A percentile compares a stretch with the other conserved stretches of the same genome.
phyloP scores from a whole-genome alignment of 352 stramenopile species.

The Pythium oligandrum region DNA sequence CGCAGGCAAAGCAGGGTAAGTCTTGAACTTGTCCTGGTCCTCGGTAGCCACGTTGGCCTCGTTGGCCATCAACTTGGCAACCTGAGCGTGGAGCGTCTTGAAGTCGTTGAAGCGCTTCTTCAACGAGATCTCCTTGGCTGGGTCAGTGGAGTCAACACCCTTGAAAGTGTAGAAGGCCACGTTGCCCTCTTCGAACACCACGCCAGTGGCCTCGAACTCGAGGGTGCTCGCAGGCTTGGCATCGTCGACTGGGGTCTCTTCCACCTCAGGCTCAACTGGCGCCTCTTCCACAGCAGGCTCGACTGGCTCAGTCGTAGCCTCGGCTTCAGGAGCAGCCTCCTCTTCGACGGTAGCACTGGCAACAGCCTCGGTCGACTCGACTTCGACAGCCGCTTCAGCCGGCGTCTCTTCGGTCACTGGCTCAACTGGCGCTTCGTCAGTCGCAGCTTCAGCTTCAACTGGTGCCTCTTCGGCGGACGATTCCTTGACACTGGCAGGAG shows the following conservation, averaged over 20 bases:
- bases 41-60: conserved; percentile 40
- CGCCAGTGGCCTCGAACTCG: conserved; percentile 34
- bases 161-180: conserved; percentile 65
- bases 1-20: conserved; percentile 51
- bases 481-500: no score
- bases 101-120: conserved; percentile 79
- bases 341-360: conserved; percentile 18
- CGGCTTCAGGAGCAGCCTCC: conserved; percentile 14
- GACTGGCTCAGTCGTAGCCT: conserved; percentile 7
- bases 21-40: conserved; percentile 48
- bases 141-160: conserved; percentile 32
- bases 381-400: background rate
- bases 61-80: conserved; percentile 52
- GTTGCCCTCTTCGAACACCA: conserved; percentile 44
- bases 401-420: background rate
- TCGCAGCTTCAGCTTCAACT: conserved; percentile 16
- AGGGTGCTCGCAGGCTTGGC: conserved; percentile 16
- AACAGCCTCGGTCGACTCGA: conserved; percentile 6
- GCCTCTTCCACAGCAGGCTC: conserved; percentile 8
- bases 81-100: conserved; percentile 48
- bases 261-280: conserved; percentile 8
- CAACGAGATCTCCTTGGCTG: conserved; percentile 37
- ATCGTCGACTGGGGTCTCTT: conserved; percentile 14
- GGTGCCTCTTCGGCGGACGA: background rate
- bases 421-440: conserved; percentile 12